phyloP scores from a whole-genome alignment of 129 eudicot genomes.

The Saposhnikovia divaricata region DNA sequence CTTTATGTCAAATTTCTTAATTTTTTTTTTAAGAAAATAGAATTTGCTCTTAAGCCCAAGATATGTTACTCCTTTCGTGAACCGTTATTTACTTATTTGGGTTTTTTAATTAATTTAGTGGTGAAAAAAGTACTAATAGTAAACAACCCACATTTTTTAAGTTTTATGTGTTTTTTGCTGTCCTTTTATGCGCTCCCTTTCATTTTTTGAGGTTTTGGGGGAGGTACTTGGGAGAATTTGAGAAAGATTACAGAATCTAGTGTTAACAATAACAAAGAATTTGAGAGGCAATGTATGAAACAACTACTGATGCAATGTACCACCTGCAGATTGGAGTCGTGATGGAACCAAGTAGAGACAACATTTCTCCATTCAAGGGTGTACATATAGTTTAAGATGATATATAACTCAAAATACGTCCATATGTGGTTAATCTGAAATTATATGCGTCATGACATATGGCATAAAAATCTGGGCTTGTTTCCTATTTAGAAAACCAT shows the following conservation, averaged over 20 bases:
- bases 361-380: neutral
- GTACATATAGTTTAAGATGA: neutral
- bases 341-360: slow-evolving; percentile 1
- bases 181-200: neutral
- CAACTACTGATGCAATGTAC: neutral
- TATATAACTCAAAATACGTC: neutral
- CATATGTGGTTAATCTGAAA: neutral
- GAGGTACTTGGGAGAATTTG: neutral
- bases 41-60: no score
- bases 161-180: neutral
- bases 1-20: no score
- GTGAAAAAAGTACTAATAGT: no score
- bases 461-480: neutral
- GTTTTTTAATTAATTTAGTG: no score
- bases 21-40: no score
- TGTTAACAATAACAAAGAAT: neutral
- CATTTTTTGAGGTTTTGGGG: neutral
- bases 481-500: neutral
- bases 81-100: no score
- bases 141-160: no score
- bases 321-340: neutral
- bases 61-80: no score
- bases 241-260: slow-evolving; percentile 4
- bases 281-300: neutral
- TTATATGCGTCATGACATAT: neutral